Conservation (phyloP, 768 basidiomycete genomes). For the Rossbeevera mucosa region DNA sequence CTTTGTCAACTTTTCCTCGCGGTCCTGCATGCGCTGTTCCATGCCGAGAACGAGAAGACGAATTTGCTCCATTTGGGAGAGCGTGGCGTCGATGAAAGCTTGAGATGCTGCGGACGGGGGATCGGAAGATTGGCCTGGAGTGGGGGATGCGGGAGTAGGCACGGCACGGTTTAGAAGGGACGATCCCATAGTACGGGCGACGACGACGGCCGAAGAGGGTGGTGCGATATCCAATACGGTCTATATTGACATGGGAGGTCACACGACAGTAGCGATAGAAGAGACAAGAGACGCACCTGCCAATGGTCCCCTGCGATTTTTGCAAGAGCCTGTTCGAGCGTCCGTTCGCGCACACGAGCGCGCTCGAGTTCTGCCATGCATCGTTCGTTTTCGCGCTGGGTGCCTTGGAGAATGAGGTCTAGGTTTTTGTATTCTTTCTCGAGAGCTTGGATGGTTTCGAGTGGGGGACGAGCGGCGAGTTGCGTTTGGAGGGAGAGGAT, state of each 20-base stretch:
- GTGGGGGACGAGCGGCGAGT: conserved; percentile 61
- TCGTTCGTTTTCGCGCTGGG: conserved; percentile 80
- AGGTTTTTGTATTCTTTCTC: conserved; percentile 72
- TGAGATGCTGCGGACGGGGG: conserved; percentile 18
- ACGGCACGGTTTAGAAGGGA: conserved; percentile 23
- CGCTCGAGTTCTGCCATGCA: conserved; percentile 79
- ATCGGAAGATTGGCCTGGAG: conserved; percentile 12
- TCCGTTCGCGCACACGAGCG: conserved; percentile 65
- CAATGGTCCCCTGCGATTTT: conserved; percentile 76
- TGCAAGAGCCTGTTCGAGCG: conserved; percentile 67
- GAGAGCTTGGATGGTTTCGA: conserved; percentile 60
- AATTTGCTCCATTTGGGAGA: conserved; percentile 65
- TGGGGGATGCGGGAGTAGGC: conserved; percentile 14
- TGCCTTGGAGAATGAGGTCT: conserved; percentile 72
- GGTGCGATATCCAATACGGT: conserved; percentile 36
- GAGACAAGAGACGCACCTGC: conserved; percentile 52
- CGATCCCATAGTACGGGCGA: conserved; percentile 25
- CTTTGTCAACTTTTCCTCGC: conserved; percentile 59
- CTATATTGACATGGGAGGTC: conserved; percentile 5
- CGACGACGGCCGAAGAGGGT: conserved; percentile 24
- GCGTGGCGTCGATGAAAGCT: conserved; percentile 36
- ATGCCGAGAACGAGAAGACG: conserved; percentile 67
- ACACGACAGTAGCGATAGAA: background rate
- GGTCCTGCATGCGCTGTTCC: conserved; percentile 62
- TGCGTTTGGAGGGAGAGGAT: conserved; percentile 61